These are phyloP conservation scores for Solanum gandarillasii DNA, from an alignment of 257 asterid species.

Conservation along the genomic window DNA sequence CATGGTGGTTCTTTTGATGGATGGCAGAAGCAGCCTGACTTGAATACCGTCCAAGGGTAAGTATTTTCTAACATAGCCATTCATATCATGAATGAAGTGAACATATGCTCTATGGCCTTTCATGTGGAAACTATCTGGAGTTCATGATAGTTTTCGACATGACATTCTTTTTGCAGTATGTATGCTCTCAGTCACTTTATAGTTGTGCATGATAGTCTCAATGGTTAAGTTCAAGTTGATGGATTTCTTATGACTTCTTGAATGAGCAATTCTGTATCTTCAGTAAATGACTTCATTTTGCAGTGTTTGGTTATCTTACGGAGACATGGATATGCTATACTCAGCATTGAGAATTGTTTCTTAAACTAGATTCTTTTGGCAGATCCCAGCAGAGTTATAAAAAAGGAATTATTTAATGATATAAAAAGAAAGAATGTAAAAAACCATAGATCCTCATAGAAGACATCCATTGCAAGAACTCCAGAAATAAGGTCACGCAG, in stretches of 20 bases:
- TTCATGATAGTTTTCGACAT: background rate
- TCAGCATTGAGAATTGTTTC: background rate
- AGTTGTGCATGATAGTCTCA: background rate
- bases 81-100: background rate
- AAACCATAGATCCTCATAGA: background rate
- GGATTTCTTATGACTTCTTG: background rate
- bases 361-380: background rate
- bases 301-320: background rate
- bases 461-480: background rate
- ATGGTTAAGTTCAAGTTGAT: background rate
- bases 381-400: background rate
- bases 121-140: background rate
- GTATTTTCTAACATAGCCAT: background rate
- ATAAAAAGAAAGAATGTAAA: background rate
- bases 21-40: slow-evolving; percentile 93
- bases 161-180: background rate
- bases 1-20: slow-evolving; percentile 92
- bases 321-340: background rate
- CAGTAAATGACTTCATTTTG: background rate
- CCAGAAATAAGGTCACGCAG: background rate
- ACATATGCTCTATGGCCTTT: background rate
- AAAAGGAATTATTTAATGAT: background rate
- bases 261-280: background rate
- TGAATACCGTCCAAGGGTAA: slow-evolving; percentile 86
- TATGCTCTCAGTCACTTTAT: background rate